Evolutionary conservation across 108 stramenopile genomes (phyloP).

Genomic region (Parietichytrium sp.): DNA sequence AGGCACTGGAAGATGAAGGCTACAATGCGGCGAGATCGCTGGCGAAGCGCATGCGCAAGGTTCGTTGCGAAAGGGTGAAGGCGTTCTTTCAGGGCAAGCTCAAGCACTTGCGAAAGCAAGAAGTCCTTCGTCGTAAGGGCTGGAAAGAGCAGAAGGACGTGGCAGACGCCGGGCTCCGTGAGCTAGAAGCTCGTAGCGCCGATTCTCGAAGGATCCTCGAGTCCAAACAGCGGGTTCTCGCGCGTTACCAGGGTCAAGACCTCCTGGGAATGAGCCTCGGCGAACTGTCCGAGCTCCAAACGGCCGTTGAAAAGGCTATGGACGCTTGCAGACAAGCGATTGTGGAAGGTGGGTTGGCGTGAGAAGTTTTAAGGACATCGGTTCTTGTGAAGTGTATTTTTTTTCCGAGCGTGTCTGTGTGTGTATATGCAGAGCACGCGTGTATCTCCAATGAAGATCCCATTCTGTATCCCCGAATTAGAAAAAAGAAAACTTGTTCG

Average conservation of each 20-base stretch:
- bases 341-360: too few species aligned
- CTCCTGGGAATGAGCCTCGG: slow-evolving; percentile 17
- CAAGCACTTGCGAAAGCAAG: not conserved
- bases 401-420: too few species aligned
- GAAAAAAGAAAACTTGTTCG: too few species aligned
- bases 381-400: too few species aligned
- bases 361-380: too few species aligned
- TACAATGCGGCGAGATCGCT: too few species aligned
- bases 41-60: too few species aligned
- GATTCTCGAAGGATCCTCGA: not conserved
- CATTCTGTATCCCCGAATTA: too few species aligned
- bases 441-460: too few species aligned
- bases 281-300: not conserved
- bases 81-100: not conserved
- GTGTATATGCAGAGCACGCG: too few species aligned
- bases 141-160: not conserved
- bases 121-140: not conserved
- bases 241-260: not conserved
- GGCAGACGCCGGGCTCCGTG: not conserved
- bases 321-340: not conserved
- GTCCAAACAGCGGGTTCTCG: not conserved
- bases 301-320: slow-evolving; percentile 15
- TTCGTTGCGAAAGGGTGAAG: too few species aligned
- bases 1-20: too few species aligned
- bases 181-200: not conserved